A percentile compares a stretch with the other conserved stretches of the same genome.
phyloP scores from a whole-genome alignment of 805 yeast genomes.

The Isabelozyma pseudorhagii region DNA sequence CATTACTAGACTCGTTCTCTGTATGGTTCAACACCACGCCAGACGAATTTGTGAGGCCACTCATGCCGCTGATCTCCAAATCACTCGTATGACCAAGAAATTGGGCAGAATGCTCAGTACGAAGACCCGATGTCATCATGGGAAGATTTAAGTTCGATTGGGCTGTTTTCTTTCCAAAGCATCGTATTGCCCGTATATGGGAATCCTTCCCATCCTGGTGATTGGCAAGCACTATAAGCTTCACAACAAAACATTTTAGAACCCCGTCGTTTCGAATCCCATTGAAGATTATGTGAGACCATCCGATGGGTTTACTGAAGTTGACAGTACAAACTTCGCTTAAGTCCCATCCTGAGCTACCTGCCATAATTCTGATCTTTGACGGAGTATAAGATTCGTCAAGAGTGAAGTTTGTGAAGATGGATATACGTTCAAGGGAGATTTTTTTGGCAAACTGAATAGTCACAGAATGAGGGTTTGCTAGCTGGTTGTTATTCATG shows the following conservation, averaged over 20 bases:
- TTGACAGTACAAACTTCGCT: conserved; percentile 60
- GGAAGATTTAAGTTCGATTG: conserved; percentile 13
- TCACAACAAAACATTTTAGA: conserved; percentile 63
- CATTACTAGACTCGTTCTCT: conserved; percentile 6
- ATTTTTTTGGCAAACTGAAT: conserved; percentile 79
- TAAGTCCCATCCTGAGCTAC: conserved; percentile 69
- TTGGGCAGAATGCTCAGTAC: not conserved
- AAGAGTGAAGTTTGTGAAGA: conserved; percentile 64
- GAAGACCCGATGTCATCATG: not conserved
- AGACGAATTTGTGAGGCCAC: conserved; percentile 20
- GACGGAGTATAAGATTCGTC: conserved; percentile 96
- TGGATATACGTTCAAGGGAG: conserved; percentile 59
- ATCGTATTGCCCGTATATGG: conserved; percentile 74
- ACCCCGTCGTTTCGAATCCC: conserved; percentile 53
- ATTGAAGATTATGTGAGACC: conserved; percentile 66
- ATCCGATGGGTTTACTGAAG: conserved; percentile 68
- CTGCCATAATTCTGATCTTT: conserved; percentile 60
- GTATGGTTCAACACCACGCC: conserved; percentile 27
- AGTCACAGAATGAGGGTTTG: conserved; percentile 79
- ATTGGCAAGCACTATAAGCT: conserved; percentile 64
- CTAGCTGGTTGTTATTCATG: conserved; percentile 31
- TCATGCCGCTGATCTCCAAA: conserved; percentile 14
- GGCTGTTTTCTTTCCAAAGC: conserved; percentile 38
- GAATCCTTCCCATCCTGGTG: conserved; percentile 97
- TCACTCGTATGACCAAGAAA: not conserved